A percentile compares a stretch with the other conserved stretches of the same genome.
phyloP scores from a whole-genome alignment of 164 flowering plant species.

The Santalum album region DNA sequence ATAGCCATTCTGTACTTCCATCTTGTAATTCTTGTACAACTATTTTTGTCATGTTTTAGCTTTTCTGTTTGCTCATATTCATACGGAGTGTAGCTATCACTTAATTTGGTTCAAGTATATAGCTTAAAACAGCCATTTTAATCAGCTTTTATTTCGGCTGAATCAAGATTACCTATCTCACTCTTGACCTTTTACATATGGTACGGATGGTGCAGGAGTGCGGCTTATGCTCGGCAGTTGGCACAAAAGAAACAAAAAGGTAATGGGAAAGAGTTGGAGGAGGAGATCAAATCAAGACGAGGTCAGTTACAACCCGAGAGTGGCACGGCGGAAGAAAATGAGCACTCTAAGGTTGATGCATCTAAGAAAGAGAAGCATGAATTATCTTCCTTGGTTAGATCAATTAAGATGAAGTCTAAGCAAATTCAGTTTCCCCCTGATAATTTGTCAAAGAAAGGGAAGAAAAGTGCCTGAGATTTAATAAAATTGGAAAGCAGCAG shows the following conservation, averaged over 20 bases:
- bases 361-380: conserved; percentile 40
- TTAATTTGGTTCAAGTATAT: too few relatives aligned
- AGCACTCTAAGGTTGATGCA: conserved; percentile 12
- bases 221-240: conserved; percentile 41
- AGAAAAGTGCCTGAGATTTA: too few relatives aligned
- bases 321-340: conserved; percentile 2
- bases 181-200: conserved; percentile 2
- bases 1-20: conserved; percentile 1
- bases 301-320: conserved; percentile 16
- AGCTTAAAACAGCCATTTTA: too few relatives aligned
- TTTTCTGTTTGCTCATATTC: background rate
- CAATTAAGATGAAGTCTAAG: conserved; percentile 54
- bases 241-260: conserved; percentile 38
- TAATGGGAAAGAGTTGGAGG: conserved; percentile 6
- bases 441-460: conserved; percentile 12
- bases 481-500: too few relatives aligned
- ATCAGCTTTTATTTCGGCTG: too few relatives aligned
- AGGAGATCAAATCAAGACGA: conserved; percentile 5
- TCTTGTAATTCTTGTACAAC: background rate
- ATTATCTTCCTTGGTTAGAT: conserved; percentile 39
- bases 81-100: too few relatives aligned
- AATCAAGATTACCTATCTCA: too few relatives aligned
- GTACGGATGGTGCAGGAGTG: conserved; percentile 58
- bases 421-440: conserved; percentile 22
- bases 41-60: background rate